phyloP scores from a whole-genome alignment of 2,329 filamentous ascomycete genomes.

The Xylaria multiplex region DNA sequence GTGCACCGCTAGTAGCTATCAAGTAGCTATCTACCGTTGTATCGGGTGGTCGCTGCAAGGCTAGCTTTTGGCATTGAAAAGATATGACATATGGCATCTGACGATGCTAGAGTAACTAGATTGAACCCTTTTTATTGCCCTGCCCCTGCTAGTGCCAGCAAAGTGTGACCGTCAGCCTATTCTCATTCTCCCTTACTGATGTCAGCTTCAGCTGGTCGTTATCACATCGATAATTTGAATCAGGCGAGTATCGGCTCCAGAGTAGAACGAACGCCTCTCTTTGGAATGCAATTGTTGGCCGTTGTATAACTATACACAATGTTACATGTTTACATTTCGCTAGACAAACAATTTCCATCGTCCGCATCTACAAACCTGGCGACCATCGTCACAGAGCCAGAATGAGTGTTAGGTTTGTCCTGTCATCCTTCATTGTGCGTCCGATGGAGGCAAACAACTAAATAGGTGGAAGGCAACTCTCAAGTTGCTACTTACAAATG shows the following conservation, averaged over 20 bases:
- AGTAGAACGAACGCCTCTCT: slow-evolving; percentile 20
- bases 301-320: slow-evolving; percentile 1
- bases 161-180: background rate
- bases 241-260: slow-evolving; percentile 12
- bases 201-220: slow-evolving; percentile 4
- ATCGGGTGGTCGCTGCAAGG: slow-evolving; percentile 1
- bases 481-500: slow-evolving; percentile 28
- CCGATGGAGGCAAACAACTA: slow-evolving; percentile 28
- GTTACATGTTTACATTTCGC: slow-evolving; percentile 2
- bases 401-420: slow-evolving; percentile 16
- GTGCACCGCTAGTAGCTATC: slow-evolving; percentile 2
- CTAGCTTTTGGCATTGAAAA: background rate
- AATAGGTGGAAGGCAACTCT: slow-evolving; percentile 13
- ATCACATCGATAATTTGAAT: slow-evolving; percentile 6
- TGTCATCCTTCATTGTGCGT: slow-evolving; percentile 27
- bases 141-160: background rate
- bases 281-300: background rate
- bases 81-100: background rate
- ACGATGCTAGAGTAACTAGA: background rate
- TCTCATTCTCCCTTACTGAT: slow-evolving; percentile 1
- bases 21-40: slow-evolving; percentile 11
- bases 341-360: slow-evolving; percentile 4
- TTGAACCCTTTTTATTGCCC: background rate
- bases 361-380: slow-evolving; percentile 9
- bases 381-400: slow-evolving; percentile 18